phyloP scores from a whole-genome alignment of 2,329 filamentous ascomycete species.

The Pseudogymnoascus sp. region DNA sequence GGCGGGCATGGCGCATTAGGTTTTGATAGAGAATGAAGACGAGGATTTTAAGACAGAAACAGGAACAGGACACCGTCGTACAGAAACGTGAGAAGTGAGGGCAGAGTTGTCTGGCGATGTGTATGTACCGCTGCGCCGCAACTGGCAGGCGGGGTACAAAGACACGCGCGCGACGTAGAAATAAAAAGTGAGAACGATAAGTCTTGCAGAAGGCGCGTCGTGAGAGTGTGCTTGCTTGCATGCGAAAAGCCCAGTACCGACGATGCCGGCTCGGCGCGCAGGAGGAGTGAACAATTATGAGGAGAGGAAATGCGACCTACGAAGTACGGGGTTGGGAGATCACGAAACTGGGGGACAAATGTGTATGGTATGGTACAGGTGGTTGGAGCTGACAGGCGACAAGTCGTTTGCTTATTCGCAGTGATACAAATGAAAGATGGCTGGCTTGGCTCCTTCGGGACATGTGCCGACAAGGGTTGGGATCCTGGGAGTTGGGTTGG shows the following conservation, averaged over 20 bases:
- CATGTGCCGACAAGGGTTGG: neutral
- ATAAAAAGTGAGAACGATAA: neutral
- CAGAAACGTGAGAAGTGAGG: neutral
- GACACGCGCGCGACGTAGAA: neutral
- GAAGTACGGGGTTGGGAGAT: neutral
- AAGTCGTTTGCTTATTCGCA: neutral
- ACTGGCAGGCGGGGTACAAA: neutral
- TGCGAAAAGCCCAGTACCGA: neutral
- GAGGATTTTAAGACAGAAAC: neutral
- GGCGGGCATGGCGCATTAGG: neutral
- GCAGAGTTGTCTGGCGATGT: neutral
- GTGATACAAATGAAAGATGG: neutral
- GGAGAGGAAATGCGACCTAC: neutral
- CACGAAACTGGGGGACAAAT: neutral
- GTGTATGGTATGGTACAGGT: neutral
- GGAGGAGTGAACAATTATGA: neutral
- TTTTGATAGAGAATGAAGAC: neutral
- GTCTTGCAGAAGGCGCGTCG: neutral
- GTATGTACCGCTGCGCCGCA: neutral
- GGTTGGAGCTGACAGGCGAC: neutral
- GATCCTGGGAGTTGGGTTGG: neutral
- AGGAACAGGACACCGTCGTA: neutral
- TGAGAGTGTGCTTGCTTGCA: neutral
- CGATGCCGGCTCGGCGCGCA: neutral
- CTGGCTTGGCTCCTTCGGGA: neutral